A percentile compares a stretch with the other conserved stretches of the same genome.
phyloP scores from a whole-genome alignment of 1,284 basidiomycete species.

The Taiwanofungus camphoratus region DNA sequence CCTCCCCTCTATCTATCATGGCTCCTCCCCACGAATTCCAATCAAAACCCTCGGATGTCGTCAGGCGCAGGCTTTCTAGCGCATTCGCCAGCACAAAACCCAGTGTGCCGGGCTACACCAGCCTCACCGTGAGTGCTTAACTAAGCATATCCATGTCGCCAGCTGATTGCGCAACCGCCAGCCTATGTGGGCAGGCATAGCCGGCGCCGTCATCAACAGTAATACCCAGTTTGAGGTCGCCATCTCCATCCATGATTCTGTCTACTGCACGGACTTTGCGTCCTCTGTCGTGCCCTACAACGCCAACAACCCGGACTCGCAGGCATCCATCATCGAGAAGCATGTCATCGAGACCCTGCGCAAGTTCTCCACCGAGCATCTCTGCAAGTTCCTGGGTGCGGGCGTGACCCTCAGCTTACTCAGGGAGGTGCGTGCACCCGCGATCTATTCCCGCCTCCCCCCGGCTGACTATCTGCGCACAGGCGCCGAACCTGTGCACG shows the following conservation, averaged over 20 bases:
- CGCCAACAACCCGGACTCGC: conserved; percentile 42
- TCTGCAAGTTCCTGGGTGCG: conserved; percentile 77
- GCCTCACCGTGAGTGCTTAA: conserved; percentile 48
- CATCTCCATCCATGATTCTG: conserved; percentile 73
- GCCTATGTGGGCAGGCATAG: conserved; percentile 83
- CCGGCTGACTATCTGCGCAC: not conserved
- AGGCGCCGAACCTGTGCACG: conserved; percentile 73
- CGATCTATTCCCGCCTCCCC: not conserved
- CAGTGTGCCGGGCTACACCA: conserved; percentile 48
- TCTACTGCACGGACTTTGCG: conserved; percentile 73
- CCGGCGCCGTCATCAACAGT: conserved; percentile 53
- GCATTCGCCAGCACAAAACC: conserved; percentile 43
- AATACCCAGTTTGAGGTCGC: conserved; percentile 61
- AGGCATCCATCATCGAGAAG: conserved; percentile 51
- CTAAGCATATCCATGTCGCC: conserved; percentile 16
- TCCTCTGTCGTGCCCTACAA: conserved; percentile 48
- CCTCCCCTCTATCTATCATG: conserved; percentile 29
- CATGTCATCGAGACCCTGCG: conserved; percentile 56
- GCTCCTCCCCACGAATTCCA: conserved; percentile 42
- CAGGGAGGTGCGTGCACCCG: conserved; percentile 32
- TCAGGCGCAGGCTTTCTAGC: conserved; percentile 63
- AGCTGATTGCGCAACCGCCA: conserved; percentile 26
- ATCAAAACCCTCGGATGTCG: conserved; percentile 55
- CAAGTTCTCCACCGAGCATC: conserved; percentile 65
- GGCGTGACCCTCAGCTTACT: conserved; percentile 47